Evolutionary conservation across 2,329 filamentous ascomycete genomes (phyloP).

Genomic region (Colletotrichum lentis): DNA sequence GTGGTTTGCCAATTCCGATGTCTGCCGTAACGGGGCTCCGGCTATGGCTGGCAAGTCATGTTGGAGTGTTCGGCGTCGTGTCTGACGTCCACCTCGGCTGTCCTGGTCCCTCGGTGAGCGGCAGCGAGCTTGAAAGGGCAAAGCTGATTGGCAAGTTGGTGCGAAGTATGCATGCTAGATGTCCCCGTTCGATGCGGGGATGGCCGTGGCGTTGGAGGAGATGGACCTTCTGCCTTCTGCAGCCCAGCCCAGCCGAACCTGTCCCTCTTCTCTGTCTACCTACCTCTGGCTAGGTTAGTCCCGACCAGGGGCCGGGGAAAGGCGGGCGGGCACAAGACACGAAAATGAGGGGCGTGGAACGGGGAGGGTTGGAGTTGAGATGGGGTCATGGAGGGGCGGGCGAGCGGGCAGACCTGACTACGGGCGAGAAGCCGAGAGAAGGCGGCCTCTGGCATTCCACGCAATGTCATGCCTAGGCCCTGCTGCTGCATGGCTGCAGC

Average conservation of each 20-base stretch:
- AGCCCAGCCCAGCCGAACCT: not conserved
- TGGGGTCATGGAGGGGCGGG: conserved; percentile 30
- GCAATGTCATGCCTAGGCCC: not conserved
- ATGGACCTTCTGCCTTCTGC: conserved; percentile 1
- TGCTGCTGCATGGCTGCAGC: conserved; percentile 17
- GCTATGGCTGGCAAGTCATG: conserved; percentile 34
- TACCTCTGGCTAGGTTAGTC: conserved; percentile 1
- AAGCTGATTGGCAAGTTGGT: conserved; percentile 10
- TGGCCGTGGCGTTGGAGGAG: conserved; percentile 3
- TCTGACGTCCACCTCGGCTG: conserved; percentile 34
- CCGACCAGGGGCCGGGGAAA: conserved; percentile 31
- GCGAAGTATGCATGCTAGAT: conserved; percentile 15
- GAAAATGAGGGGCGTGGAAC: conserved; percentile 33
- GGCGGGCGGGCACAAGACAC: conserved; percentile 35
- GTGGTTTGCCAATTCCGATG: not conserved
- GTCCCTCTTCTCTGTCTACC: not conserved
- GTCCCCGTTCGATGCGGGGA: conserved; percentile 32
- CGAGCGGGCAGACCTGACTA: not conserved
- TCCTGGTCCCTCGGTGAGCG: conserved; percentile 25
- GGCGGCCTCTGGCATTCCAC: conserved; percentile 3
- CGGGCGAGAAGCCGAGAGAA: not conserved
- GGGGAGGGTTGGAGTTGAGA: conserved; percentile 25
- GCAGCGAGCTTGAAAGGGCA: conserved; percentile 6
- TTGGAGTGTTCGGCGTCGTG: conserved; percentile 15
- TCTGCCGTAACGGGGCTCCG: conserved; percentile 15